These are phyloP conservation scores for Rubroboletus pulcherrimus DNA, from an alignment of 768 basidiomycete species.

Conservation along the genomic window DNA sequence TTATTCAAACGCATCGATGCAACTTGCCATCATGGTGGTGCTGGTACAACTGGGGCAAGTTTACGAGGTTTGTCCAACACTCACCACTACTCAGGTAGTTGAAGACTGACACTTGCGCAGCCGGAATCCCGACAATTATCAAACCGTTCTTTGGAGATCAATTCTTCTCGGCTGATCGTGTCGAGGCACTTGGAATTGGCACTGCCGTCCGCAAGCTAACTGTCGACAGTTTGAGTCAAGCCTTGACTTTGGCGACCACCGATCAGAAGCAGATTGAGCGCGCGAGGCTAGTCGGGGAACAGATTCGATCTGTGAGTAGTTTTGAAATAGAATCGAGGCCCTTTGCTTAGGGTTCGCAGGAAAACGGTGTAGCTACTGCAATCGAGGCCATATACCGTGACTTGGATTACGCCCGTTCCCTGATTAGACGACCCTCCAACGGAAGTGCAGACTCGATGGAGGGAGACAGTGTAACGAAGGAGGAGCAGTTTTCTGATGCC, in stretches of 20 bases:
- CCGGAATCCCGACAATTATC: slow-evolving; percentile 93
- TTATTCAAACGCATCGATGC: slow-evolving; percentile 90
- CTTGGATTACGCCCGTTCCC: slow-evolving; percentile 85
- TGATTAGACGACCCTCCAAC: slow-evolving; percentile 59
- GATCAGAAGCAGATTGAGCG: slow-evolving; percentile 86
- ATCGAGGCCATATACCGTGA: slow-evolving; percentile 96
- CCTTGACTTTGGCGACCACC: slow-evolving; percentile 76
- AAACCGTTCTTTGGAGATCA: slow-evolving; percentile 98
- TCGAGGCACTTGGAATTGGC: slow-evolving; percentile 94
- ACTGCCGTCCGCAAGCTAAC: slow-evolving; percentile 85
- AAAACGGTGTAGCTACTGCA: slow-evolving; percentile 91
- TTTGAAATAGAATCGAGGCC: neutral
- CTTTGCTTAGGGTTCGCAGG: slow-evolving; percentile 44
- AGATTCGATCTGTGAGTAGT: slow-evolving; percentile 69
- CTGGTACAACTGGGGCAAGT: slow-evolving; percentile 94
- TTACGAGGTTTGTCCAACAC: slow-evolving; percentile 63
- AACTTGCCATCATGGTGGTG: slow-evolving; percentile 98
- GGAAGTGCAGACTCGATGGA: slow-evolving; percentile 23
- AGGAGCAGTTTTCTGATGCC: slow-evolving; percentile 33
- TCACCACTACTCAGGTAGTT: neutral
- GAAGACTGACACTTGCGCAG: slow-evolving; percentile 34
- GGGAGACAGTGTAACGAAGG: slow-evolving; percentile 13
- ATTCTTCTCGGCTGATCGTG: slow-evolving; percentile 96
- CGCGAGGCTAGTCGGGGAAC: slow-evolving; percentile 80
- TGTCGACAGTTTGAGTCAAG: slow-evolving; percentile 71